Conservation (phyloP, 148 eudicot genomes). For the Camellia sinensis region DNA sequence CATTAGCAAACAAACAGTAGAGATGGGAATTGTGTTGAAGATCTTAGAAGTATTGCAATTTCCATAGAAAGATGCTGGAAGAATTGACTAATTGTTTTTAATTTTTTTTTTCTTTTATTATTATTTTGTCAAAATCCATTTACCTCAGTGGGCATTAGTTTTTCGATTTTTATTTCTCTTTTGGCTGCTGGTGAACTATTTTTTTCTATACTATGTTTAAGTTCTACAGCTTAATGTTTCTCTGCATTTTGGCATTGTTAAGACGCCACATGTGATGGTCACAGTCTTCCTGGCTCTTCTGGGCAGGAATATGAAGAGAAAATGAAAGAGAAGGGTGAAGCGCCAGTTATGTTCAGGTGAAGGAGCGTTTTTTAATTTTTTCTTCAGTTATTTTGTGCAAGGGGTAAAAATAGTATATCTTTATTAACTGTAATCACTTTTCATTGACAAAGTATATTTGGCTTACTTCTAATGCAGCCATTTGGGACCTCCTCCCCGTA, state of each 20-base stretch:
- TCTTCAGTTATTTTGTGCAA: conserved; percentile 3
- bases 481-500: conserved; percentile 73
- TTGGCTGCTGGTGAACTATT: not conserved
- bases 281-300: conserved; percentile 16
- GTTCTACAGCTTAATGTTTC: not conserved
- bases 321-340: conserved; percentile 87
- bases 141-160: not conserved
- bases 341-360: conserved; percentile 97
- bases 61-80: not conserved
- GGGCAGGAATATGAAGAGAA: conserved; percentile 94
- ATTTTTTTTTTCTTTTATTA: not conserved
- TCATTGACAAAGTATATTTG: conserved; percentile 1
- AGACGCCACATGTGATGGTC: conserved; percentile 11
- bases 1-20: not conserved
- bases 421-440: conserved; percentile 6
- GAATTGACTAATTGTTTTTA: not conserved
- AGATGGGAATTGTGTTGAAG: not conserved
- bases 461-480: conserved; percentile 59
- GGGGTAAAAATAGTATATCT: not conserved
- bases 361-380: conserved; percentile 10
- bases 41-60: not conserved
- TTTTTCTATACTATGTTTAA: not conserved
- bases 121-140: not conserved
- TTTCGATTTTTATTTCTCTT: not conserved
- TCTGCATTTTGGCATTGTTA: conserved; percentile 7